These are phyloP conservation scores for Hyaloscypha hepaticicola DNA, from an alignment of 495 filamentous ascomycete species.

Conservation along the genomic window DNA sequence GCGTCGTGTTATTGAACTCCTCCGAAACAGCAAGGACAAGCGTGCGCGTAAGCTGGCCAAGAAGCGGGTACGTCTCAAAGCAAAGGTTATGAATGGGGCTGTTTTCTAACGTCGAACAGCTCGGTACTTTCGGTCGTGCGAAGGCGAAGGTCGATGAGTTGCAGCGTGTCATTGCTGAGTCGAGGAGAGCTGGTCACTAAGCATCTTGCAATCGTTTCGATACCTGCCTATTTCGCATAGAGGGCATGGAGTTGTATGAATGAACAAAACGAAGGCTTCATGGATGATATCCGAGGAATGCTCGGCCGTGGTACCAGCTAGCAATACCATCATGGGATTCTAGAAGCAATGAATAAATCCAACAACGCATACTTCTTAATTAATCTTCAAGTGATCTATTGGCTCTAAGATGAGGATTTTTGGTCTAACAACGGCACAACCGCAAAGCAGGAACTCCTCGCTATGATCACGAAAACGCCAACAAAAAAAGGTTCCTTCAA, in stretches of 20 bases:
- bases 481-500: conserved; percentile 4
- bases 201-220: conserved; percentile 21
- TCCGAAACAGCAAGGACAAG: conserved; percentile 99
- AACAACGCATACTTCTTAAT: not conserved
- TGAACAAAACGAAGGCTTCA: conserved; percentile 20
- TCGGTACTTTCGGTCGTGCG: conserved; percentile 95
- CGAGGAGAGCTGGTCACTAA: conserved; percentile 63
- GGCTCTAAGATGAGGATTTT: not conserved
- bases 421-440: not conserved
- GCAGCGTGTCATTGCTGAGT: conserved; percentile 94
- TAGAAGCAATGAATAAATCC: conserved; percentile 25
- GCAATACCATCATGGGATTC: conserved; percentile 18
- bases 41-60: conserved; percentile 98
- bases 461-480: conserved; percentile 25
- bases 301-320: conserved; percentile 25
- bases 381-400: not conserved
- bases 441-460: conserved; percentile 27
- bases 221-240: conserved; percentile 23
- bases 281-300: conserved; percentile 25
- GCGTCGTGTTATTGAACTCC: conserved; percentile 95
- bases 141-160: conserved; percentile 99
- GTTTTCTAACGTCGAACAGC: conserved; percentile 43
- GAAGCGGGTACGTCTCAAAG: conserved; percentile 73
- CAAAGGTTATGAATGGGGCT: not conserved
- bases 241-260: conserved; percentile 27